Evolutionary conservation across 768 basidiomycete genomes (phyloP).

Genomic region (Boletus bicolor): DNA sequence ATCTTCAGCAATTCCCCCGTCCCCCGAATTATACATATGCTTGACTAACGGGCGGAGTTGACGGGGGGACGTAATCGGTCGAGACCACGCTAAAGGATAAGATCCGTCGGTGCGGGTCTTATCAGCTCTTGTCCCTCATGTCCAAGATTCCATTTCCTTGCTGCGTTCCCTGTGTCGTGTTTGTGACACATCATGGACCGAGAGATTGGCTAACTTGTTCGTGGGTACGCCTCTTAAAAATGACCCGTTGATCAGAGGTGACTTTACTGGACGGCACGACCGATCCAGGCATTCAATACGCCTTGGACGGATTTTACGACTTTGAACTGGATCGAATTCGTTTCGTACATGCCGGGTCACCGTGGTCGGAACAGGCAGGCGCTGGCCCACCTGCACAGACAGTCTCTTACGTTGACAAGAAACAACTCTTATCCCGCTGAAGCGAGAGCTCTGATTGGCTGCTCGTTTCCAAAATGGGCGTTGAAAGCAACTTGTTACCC

Average conservation of each 20-base stretch:
- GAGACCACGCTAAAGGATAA: conserved; percentile 6
- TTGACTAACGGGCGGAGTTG: not conserved
- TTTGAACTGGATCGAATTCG: not conserved
- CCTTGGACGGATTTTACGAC: not conserved
- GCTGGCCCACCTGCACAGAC: not conserved
- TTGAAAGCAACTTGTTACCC: no score
- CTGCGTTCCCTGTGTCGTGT: not conserved
- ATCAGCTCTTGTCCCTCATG: not conserved
- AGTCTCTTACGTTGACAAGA: no score
- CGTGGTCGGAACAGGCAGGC: not conserved
- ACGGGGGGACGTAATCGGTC: not conserved
- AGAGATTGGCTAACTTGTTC: not conserved
- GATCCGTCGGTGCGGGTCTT: conserved; percentile 12
- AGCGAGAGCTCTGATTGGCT: no score
- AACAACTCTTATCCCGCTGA: no score
- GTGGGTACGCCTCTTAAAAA: not conserved
- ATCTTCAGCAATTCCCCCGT: not conserved
- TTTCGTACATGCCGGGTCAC: not conserved
- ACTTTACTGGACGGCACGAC: not conserved
- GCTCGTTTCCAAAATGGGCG: no score
- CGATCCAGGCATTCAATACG: not conserved
- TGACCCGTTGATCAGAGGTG: not conserved
- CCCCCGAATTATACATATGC: no score
- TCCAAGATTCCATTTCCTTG: not conserved
- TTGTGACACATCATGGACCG: not conserved